Percentiles rank a stretch among this genome's conserved stretches.
Evolutionary conservation across 2,329 filamentous ascomycete genomes (phyloP).

Genomic region (Microcyclospora tardicrescens): DNA sequence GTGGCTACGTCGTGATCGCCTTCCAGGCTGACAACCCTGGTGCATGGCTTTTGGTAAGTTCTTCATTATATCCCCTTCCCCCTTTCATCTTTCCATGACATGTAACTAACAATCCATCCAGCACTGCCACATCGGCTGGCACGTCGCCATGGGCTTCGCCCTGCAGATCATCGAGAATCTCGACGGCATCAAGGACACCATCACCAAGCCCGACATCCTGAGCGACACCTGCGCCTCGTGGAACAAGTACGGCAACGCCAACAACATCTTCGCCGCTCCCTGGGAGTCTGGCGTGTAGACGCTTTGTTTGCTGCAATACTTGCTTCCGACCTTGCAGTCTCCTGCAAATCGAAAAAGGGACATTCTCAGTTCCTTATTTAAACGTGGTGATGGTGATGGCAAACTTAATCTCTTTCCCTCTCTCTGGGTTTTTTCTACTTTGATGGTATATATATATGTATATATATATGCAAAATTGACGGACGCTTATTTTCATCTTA

Average conservation of each 20-base stretch:
- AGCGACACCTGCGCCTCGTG: conserved; percentile 12
- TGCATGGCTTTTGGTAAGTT: conserved; percentile 28
- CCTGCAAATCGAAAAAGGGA: too few species aligned
- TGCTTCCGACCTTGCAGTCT: too few species aligned
- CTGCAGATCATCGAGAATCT: conserved; percentile 13
- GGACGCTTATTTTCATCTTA: too few species aligned
- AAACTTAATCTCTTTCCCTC: too few species aligned
- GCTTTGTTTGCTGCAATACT: neutral
- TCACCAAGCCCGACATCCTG: conserved; percentile 14
- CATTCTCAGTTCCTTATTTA: too few species aligned
- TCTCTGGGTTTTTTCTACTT: too few species aligned
- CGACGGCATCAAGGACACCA: conserved; percentile 17
- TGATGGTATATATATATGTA: too few species aligned
- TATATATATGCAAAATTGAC: too few species aligned
- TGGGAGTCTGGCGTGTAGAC: conserved; percentile 12
- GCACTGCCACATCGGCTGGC: conserved; percentile 8
- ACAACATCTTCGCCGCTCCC: conserved; percentile 3
- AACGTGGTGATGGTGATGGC: too few species aligned
- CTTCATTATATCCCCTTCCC: too few species aligned
- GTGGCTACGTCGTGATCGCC: neutral
- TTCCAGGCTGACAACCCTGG: conserved; percentile 32
- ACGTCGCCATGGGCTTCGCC: conserved; percentile 10
- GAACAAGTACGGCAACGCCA: conserved; percentile 10
- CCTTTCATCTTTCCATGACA: too few species aligned
- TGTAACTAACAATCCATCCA: conserved; percentile 16